Conservation (phyloP, 192 early-diverging fungal species). For the Podila epicladia region DNA sequence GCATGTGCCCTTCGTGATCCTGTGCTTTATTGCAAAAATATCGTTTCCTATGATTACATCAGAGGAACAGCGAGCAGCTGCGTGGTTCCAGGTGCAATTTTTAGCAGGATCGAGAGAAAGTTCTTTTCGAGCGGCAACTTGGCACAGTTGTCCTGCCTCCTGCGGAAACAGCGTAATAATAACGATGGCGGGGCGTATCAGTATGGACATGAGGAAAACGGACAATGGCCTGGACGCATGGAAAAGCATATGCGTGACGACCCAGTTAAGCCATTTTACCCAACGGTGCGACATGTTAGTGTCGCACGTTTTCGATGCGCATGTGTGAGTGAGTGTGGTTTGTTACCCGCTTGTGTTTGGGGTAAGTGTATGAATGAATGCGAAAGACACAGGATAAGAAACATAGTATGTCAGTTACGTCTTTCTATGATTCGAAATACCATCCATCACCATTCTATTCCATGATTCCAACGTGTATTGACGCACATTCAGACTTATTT, state of each 20-base stretch:
- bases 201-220: background rate
- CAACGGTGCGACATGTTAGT: slow-evolving; percentile 7
- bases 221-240: background rate
- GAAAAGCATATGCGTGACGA: background rate
- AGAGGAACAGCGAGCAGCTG: no score
- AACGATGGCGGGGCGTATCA: no score
- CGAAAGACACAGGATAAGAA: background rate
- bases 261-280: background rate
- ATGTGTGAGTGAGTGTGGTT: background rate
- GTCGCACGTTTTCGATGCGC: background rate
- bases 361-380: background rate
- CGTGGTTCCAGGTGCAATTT: no score
- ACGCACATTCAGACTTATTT: background rate
- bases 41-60: no score
- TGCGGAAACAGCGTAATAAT: no score
- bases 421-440: slow-evolving; percentile 2
- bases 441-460: slow-evolving; percentile 4
- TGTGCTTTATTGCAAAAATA: no score
- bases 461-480: slow-evolving; percentile 3
- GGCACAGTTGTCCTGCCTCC: no score
- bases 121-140: no score
- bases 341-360: background rate
- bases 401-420: background rate
- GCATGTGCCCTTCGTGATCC: no score
- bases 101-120: no score